Evolutionary conservation across 371 early-diverging fungal species (phyloP).

Genomic region (Fennellomyces sp.): DNA sequence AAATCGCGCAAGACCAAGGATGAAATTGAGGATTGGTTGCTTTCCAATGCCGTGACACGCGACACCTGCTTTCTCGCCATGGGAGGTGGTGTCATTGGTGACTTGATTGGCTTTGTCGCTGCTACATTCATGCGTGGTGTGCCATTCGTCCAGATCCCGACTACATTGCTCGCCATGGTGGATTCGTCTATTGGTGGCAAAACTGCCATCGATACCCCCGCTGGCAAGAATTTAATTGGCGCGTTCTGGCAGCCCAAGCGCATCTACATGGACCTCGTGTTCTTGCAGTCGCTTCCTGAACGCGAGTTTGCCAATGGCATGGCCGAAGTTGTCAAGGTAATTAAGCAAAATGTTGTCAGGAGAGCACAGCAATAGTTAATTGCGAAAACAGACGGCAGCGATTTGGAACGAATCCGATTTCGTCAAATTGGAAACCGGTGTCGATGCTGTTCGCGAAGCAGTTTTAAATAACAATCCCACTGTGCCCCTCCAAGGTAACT

Average conservation of each 20-base stretch:
- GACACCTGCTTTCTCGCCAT: conserved; percentile 94
- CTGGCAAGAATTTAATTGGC: conserved; percentile 96
- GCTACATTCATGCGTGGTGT: conserved; percentile 98
- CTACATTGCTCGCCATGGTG: conserved; percentile 96
- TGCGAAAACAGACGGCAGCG: conserved; percentile 76
- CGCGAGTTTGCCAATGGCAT: conserved; percentile 96
- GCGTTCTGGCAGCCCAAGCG: conserved; percentile 97
- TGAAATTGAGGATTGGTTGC: conserved; percentile 91
- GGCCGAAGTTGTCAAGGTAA: conserved; percentile 94
- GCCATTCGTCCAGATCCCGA: conserved; percentile 93
- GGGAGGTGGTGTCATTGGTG: conserved; percentile 98
- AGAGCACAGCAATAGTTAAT: not conserved
- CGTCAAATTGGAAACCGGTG: conserved; percentile 82
- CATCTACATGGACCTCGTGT: conserved; percentile 89
- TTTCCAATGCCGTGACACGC: conserved; percentile 85
- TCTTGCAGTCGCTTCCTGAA: conserved; percentile 86
- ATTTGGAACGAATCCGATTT: conserved; percentile 92
- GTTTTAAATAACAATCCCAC: conserved; percentile 59
- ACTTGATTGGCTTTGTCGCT: conserved; percentile 94
- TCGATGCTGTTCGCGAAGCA: conserved; percentile 76
- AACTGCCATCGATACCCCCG: conserved; percentile 94
- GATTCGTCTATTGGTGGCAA: conserved; percentile 98
- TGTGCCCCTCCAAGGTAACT: conserved; percentile 54
- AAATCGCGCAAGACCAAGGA: conserved; percentile 91
- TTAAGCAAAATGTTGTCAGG: not conserved